Base-by-base conservation (phyloP, 2,329 filamentous ascomycete species). In the Calonectria montana region DNA sequence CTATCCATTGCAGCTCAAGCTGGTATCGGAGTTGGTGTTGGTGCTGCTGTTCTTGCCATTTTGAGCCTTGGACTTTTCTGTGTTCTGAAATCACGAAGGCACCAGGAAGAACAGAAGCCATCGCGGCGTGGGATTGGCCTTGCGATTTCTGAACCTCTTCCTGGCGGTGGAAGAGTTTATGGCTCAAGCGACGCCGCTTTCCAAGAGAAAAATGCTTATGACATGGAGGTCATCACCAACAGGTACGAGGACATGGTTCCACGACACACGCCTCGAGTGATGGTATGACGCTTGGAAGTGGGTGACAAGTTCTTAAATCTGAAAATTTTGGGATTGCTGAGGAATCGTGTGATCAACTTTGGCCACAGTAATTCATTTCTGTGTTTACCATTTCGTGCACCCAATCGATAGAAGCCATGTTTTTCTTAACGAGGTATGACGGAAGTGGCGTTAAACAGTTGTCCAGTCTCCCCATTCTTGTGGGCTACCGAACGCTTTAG, bases 191-290 rank as follows among this genome's bases (percentile, higher is more conserved):
- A 82, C 70, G 77, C 78, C 64, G 81, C 81, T n/a, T 80, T 82
- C 53, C 79, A 78, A 23, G 81, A 83, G 69, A 84, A 86, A 67
- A 80, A 83, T 53, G 82, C 82, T 13, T 80, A 82, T 57, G 87
- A 88, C 57, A 83, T 90, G 50, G 88, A 91, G 74, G 82, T 87
- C 77, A 86, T 86, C 71, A 85, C 88, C 4, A 85, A 87, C 71
- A 85, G 88, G 48, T 91, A 91, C 74, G 89, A 91, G 79, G 89
- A 91, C 73, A 88, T 90, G 88, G 76, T 88, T 25, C 88, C 88
- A 31, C 83, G 88, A 53, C 83, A 86, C 71, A 84, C 86, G 57
- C 89, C 89, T 13, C 83, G 84, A 78, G 84, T 80, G 18, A 83
- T 86, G 81, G 83, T 86, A 12, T 86, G 70, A 79, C 61, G 23